These are phyloP conservation scores for Santalum album DNA, from an alignment of 164 flowering plant species.

Conservation along the genomic window DNA sequence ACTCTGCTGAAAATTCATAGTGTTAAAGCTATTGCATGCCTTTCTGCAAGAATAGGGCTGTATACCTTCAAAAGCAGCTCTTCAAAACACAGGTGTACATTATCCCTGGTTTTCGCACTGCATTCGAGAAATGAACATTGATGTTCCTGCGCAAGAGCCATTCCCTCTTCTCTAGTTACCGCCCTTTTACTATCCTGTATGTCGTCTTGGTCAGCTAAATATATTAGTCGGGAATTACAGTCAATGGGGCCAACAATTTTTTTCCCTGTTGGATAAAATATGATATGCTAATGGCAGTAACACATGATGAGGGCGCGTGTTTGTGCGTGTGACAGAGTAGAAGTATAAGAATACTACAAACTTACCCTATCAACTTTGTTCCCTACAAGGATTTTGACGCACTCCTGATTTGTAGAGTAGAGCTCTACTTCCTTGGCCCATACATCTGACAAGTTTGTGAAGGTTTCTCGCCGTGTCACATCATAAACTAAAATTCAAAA, in stretches of 20 bases:
- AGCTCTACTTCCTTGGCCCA: constrained; percentile 82
- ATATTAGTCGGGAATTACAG: too few relatives aligned
- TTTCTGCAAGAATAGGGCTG: neutral
- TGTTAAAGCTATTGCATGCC: neutral
- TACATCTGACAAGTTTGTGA: constrained; percentile 51
- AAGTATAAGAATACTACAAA: constrained; percentile 1
- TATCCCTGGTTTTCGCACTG: constrained; percentile 74
- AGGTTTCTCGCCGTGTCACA: constrained; percentile 78
- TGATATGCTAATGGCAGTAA: too few relatives aligned
- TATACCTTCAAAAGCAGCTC: constrained; percentile 68
- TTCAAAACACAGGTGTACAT: constrained; percentile 64
- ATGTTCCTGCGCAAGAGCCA: constrained; percentile 62
- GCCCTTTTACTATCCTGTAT: constrained; percentile 68
- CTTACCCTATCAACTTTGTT: constrained; percentile 87
- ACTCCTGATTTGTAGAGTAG: constrained; percentile 67
- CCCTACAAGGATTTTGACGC: constrained; percentile 77
- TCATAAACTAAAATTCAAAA: constrained; percentile 56
- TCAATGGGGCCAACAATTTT: too few relatives aligned
- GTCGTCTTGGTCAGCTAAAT: neutral
- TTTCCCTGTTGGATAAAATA: neutral
- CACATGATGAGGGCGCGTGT: too few relatives aligned
- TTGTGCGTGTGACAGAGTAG: neutral
- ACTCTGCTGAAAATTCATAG: neutral
- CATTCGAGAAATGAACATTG: constrained; percentile 71
- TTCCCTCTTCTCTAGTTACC: constrained; percentile 76